Evolutionary conservation across 768 basidiomycete genomes (phyloP).

Genomic region (Nidularia pulvinata): DNA sequence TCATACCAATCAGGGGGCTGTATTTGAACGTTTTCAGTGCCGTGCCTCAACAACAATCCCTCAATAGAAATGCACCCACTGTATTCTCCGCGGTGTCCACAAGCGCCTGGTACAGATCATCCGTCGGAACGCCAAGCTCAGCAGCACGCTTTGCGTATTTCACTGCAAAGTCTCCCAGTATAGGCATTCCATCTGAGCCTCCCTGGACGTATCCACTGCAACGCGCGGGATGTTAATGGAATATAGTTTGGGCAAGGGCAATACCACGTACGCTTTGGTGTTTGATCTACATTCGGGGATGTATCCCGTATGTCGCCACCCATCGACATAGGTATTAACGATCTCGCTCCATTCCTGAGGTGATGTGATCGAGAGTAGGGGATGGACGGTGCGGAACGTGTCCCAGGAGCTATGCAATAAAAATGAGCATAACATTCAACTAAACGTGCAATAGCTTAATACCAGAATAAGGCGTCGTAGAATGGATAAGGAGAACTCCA

Average conservation of each 20-base stretch:
- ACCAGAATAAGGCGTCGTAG: constrained; percentile 54
- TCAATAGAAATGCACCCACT: constrained; percentile 17
- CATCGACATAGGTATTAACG: constrained; percentile 47
- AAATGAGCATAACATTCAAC: not conserved
- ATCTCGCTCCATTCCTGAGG: constrained; percentile 47
- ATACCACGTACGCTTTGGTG: constrained; percentile 37
- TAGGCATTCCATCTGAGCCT: constrained; percentile 49
- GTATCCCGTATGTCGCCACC: constrained; percentile 46
- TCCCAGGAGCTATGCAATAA: constrained; percentile 43
- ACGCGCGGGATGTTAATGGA: not conserved
- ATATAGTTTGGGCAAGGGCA: too few relatives aligned
- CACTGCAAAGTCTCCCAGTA: constrained; percentile 49
- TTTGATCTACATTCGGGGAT: constrained; percentile 52
- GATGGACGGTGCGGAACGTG: constrained; percentile 52
- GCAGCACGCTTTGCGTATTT: constrained; percentile 36
- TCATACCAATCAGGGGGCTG: constrained; percentile 52
- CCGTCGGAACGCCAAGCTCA: constrained; percentile 38
- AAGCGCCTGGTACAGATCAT: constrained; percentile 48
- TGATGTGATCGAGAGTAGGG: constrained; percentile 41
- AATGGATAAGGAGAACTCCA: constrained; percentile 46
- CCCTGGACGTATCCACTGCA: constrained; percentile 48
- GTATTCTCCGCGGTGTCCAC: constrained; percentile 54
- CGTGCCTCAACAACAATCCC: not conserved
- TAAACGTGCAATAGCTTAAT: not conserved
- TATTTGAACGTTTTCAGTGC: not conserved